Evolutionary conservation across 192 early-diverging fungal species (phyloP).

Genomic region (Paraglomus brasilianum): DNA sequence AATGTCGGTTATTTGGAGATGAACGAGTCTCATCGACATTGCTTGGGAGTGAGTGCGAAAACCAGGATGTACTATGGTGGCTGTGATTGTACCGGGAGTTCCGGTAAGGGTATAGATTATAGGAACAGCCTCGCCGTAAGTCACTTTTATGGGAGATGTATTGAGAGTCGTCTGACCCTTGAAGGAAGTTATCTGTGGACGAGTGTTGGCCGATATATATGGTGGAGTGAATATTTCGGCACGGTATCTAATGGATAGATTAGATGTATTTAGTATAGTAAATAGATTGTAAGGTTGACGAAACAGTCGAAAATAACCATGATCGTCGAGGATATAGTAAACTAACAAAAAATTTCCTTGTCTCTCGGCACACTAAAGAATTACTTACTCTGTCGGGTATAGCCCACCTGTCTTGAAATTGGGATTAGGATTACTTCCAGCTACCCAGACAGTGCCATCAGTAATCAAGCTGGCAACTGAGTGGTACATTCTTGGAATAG

Average conservation of each 20-base stretch:
- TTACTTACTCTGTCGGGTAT: constrained; percentile 5
- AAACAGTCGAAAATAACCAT: too few relatives aligned
- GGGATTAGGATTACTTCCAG: constrained; percentile 42
- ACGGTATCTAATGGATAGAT: constrained; percentile 52
- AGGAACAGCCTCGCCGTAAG: constrained; percentile 32
- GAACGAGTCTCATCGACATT: constrained; percentile 52
- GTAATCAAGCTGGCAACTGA: constrained; percentile 50
- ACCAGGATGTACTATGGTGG: constrained; percentile 47
- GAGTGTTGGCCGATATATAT: constrained; percentile 45
- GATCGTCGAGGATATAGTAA: too few relatives aligned
- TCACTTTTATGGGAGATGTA: constrained; percentile 28
- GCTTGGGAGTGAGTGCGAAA: constrained; percentile 56
- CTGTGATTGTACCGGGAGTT: constrained; percentile 33
- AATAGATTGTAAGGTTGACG: too few relatives aligned
- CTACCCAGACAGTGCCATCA: constrained; percentile 39
- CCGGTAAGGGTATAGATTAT: constrained; percentile 26
- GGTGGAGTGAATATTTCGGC: constrained; percentile 56
- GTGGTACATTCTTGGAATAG: constrained; percentile 66
- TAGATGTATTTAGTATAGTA: constrained; percentile 27
- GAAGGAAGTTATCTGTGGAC: constrained; percentile 38
- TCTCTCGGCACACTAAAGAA: not conserved
- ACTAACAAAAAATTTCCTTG: too few relatives aligned
- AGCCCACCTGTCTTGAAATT: too few relatives aligned
- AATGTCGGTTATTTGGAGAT: constrained; percentile 16
- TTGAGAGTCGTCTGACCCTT: not conserved